phyloP scores from a whole-genome alignment of 225 moss, liverwort and hornwort genomes.

The Ulota crispa region DNA sequence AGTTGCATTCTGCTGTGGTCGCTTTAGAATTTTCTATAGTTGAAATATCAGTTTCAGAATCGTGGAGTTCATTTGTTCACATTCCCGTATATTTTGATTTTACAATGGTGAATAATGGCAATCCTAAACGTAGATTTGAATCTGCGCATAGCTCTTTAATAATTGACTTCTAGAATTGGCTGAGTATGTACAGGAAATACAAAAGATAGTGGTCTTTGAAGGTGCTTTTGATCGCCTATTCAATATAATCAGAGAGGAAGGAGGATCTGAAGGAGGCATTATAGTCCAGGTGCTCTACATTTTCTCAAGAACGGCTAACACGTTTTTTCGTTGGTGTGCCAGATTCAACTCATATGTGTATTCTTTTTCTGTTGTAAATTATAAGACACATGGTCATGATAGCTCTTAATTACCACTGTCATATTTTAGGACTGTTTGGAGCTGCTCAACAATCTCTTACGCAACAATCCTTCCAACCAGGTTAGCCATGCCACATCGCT shows the following conservation, averaged over 20 bases:
- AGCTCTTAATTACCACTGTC: neutral
- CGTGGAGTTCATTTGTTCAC: neutral
- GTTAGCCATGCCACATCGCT: constrained; percentile 27
- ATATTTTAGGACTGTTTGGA: constrained; percentile 80
- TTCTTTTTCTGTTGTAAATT: neutral
- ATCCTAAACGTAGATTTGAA: neutral
- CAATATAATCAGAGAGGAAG: constrained; percentile 79
- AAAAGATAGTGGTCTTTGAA: constrained; percentile 93
- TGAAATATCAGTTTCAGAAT: neutral
- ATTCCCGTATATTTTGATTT: neutral
- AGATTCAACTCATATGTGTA: neutral
- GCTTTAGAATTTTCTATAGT: neutral
- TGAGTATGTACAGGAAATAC: constrained; percentile 68
- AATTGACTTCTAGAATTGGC: constrained; percentile 15
- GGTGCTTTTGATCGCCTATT: constrained; percentile 89
- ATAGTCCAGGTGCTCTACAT: constrained; percentile 69
- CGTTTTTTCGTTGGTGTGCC: neutral
- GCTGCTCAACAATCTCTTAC: constrained; percentile 83
- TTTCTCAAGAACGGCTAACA: neutral
- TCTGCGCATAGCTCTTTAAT: neutral
- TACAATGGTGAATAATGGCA: neutral
- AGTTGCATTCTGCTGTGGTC: constrained; percentile 15
- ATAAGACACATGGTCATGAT: neutral
- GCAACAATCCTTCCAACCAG: constrained; percentile 89
- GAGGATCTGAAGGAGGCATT: constrained; percentile 87